A percentile compares a stretch with the other conserved stretches of the same genome.
Evolutionary conservation across 352 stramenopile species (phyloP).

Genomic region (Globisporangium emineosum): DNA sequence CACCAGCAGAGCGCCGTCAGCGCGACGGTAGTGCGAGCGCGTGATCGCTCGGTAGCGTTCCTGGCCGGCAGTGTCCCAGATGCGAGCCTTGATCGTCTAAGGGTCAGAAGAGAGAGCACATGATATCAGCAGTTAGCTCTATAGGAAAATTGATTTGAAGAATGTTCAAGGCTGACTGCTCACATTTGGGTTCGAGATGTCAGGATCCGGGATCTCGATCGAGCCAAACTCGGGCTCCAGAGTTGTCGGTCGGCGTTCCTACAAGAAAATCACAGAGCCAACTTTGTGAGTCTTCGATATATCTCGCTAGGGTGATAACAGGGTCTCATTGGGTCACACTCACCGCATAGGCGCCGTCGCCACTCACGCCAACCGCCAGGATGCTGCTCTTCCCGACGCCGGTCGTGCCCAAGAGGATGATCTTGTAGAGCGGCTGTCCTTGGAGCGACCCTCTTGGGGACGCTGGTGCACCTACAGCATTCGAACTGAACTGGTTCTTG

Average conservation of each 20-base stretch:
- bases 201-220: slow-evolving; percentile 56
- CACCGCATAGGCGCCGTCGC: slow-evolving; percentile 48
- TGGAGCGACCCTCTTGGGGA: slow-evolving; percentile 1
- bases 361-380: slow-evolving; percentile 56
- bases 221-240: slow-evolving; percentile 76
- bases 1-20: slow-evolving; percentile 86
- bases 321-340: not conserved
- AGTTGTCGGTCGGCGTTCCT: slow-evolving; percentile 61
- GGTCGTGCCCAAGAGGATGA: slow-evolving; percentile 75
- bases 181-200: slow-evolving; percentile 42
- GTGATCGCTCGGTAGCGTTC: slow-evolving; percentile 90
- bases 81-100: slow-evolving; percentile 65
- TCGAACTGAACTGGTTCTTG: not conserved
- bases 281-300: not conserved
- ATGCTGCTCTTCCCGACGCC: slow-evolving; percentile 81
- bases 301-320: not conserved
- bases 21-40: slow-evolving; percentile 80
- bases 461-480: not conserved
- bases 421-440: slow-evolving; percentile 53
- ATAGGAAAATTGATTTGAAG: not conserved
- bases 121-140: not conserved
- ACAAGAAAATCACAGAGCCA: not conserved
- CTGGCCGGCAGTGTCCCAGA: slow-evolving; percentile 90
- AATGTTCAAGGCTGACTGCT: not conserved
- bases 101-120: not conserved